Evolutionary conservation across 2,329 filamentous ascomycete genomes (phyloP), one percentile per base, ranked within the genome.

Genomic region (Talaromyces sp.): DNA sequence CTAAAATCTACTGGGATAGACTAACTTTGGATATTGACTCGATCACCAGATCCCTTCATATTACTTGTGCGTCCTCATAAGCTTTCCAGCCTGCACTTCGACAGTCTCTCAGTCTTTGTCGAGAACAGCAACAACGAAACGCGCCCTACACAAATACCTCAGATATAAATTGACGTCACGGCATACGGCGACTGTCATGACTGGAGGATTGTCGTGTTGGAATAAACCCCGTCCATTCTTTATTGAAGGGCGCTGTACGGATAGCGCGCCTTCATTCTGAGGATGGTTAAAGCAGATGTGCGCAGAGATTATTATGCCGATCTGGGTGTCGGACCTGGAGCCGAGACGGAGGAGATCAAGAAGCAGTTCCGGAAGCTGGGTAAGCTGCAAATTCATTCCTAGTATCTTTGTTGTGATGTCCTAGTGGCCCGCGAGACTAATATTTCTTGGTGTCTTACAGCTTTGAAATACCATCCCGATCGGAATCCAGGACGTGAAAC

Each of bases 391-490:
- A 28, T 28, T 41, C 13, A 13, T 33, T 37, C 2, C 19, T 3
- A 17, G 2, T 37, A 35, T 41, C 9, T 21, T 9, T 53, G 17
- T 10, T 21, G 22, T 10, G n/a, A n/a, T n/a, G n/a, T 21, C 6
- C 17, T 15, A 2, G 25, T 21, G 1, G 21, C 17, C 15, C 13
- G 22, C 19, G 11, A 45, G 13, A 22, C 46, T 45, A 13, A 58
- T 6, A 5, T 9, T 31, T 36, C 5, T 40, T 33, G 8, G 28
- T 56, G 9, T 31, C 13, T 13, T 55, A 11, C 58, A 91, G 91
- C 91, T 50, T 79, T 95, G 48, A 89, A 89, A 72, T 95, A 89
- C 67, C 91, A 96, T 68, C 91, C 91, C 7, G 91, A 96, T 71
- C 87, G 91, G 60, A 96, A 96, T 68, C 89, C 88, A 10, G 91